Percentiles rank a stretch among this genome's conserved stretches.
These are phyloP conservation scores for Coleophoma crateriformis DNA, from an alignment of 2,329 filamentous ascomycete genomes.

Conservation along the genomic window DNA sequence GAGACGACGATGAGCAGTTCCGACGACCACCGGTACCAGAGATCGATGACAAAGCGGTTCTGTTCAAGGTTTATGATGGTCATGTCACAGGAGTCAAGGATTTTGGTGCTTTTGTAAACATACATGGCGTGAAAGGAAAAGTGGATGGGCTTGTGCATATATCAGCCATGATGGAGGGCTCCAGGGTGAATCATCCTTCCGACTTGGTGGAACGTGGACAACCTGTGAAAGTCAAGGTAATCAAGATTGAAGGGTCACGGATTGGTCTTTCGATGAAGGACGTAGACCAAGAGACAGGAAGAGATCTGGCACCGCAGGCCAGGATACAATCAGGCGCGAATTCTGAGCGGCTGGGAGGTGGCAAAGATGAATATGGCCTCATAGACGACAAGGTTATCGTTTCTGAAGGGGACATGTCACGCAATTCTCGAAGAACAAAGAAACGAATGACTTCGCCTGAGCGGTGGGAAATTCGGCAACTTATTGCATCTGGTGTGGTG, in stretches of 20 bases:
- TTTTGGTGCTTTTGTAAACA: constrained; percentile 90
- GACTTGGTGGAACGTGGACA: constrained; percentile 80
- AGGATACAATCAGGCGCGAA: constrained; percentile 87
- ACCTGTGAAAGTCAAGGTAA: constrained; percentile 85
- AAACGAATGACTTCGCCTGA: constrained; percentile 97
- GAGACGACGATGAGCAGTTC: constrained; percentile 53
- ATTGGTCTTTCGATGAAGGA: constrained; percentile 96
- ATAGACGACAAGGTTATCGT: constrained; percentile 48
- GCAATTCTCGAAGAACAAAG: constrained; percentile 55
- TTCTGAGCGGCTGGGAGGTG: constrained; percentile 70
- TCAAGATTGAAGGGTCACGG: constrained; percentile 74
- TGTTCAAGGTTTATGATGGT: constrained; percentile 87
- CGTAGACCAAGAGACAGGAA: constrained; percentile 83
- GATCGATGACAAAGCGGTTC: constrained; percentile 72
- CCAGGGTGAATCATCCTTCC: constrained; percentile 84
- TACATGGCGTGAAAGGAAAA: constrained; percentile 81
- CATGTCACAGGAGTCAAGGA: constrained; percentile 90
- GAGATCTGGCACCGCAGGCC: constrained; percentile 73
- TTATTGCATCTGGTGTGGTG: constrained; percentile 91
- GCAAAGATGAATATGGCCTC: constrained; percentile 51
- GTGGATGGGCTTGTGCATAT: constrained; percentile 93
- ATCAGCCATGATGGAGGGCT: constrained; percentile 78
- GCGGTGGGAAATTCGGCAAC: constrained; percentile 93
- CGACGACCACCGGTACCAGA: constrained; percentile 63
- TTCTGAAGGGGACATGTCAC: constrained; percentile 53